These are phyloP conservation scores for Paraconiothyrium sp. DNA, from an alignment of 2,329 filamentous ascomycete genomes.

Conservation along the genomic window DNA sequence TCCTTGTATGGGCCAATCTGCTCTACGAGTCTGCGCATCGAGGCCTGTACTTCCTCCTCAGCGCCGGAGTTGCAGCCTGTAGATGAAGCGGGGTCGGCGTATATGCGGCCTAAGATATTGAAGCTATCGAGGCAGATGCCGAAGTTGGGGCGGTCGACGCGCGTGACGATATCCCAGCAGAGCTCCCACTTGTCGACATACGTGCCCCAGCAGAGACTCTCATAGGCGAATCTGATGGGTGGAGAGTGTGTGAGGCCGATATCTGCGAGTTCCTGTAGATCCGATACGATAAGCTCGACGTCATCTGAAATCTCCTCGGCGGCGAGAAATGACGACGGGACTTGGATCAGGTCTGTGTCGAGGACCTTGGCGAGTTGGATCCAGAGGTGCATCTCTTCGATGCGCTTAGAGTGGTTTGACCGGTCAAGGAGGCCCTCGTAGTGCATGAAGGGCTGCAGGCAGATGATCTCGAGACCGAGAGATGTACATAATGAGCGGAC, in stretches of 20 bases:
- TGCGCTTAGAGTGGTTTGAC: constrained; percentile 62
- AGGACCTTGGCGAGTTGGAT: constrained; percentile 71
- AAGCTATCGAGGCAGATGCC: constrained; percentile 82
- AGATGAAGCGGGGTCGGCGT: constrained; percentile 69
- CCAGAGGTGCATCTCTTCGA: constrained; percentile 75
- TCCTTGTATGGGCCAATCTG: constrained; percentile 62
- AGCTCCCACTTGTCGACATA: constrained; percentile 75
- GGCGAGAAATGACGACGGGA: constrained; percentile 76
- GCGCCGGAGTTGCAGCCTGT: constrained; percentile 64
- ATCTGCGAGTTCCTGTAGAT: constrained; percentile 73
- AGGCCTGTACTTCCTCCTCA: constrained; percentile 63
- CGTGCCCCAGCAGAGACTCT: constrained; percentile 77
- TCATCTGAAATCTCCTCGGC: constrained; percentile 61
- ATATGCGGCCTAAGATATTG: constrained; percentile 77
- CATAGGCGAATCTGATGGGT: constrained; percentile 75
- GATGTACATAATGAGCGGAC: constrained; percentile 67
- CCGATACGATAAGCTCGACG: constrained; percentile 65
- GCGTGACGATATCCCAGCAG: constrained; percentile 73
- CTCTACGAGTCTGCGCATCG: constrained; percentile 64
- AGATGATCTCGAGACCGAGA: constrained; percentile 68
- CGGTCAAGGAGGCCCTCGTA: constrained; percentile 78
- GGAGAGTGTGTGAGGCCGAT: constrained; percentile 67
- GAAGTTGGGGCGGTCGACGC: constrained; percentile 75
- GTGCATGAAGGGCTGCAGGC: constrained; percentile 79
- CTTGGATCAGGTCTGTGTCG: constrained; percentile 75